Conservation (phyloP, 371 early-diverging fungal species). For the Apophysomyces elegans region DNA sequence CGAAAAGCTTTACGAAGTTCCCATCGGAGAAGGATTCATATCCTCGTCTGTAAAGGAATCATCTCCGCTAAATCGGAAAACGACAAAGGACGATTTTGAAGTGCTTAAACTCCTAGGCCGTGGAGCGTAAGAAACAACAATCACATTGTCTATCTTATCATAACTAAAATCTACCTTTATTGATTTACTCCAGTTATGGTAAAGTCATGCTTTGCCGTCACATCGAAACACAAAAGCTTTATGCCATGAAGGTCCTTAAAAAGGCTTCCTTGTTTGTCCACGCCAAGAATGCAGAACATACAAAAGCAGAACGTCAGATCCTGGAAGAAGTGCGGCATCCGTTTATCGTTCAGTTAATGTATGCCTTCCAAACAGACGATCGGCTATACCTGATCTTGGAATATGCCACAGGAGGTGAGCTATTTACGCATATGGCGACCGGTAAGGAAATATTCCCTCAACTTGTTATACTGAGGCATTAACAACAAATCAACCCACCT, state of each 20-base stretch:
- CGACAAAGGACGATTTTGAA: conserved; percentile 88
- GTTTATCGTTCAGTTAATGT: conserved; percentile 95
- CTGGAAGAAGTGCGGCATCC: conserved; percentile 84
- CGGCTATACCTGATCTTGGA: conserved; percentile 95
- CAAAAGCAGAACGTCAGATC: conserved; percentile 77
- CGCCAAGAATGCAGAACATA: conserved; percentile 71
- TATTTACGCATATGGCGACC: conserved; percentile 91
- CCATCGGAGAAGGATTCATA: conserved; percentile 37
- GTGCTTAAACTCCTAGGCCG: conserved; percentile 94
- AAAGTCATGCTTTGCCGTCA: conserved; percentile 50
- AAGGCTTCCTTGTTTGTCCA: conserved; percentile 84
- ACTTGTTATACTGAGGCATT: conserved; percentile 9
- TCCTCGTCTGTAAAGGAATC: conserved; percentile 40
- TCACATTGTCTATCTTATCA: conserved; percentile 6
- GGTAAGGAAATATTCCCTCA: conserved; percentile 30
- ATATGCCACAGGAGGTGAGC: conserved; percentile 98
- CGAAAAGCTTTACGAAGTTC: conserved; percentile 45
- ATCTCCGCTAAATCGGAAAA: conserved; percentile 30
- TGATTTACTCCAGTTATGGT: conserved; percentile 34
- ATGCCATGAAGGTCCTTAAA: conserved; percentile 93
- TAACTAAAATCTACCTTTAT: background rate
- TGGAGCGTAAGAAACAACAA: conserved; percentile 72
- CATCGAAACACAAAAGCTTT: conserved; percentile 46
- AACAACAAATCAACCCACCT: background rate
- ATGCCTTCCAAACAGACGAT: conserved; percentile 90